A percentile compares a stretch with the other conserved stretches of the same genome.
Evolutionary conservation across 805 yeast species (phyloP).

Genomic region (Candida insectorum): DNA sequence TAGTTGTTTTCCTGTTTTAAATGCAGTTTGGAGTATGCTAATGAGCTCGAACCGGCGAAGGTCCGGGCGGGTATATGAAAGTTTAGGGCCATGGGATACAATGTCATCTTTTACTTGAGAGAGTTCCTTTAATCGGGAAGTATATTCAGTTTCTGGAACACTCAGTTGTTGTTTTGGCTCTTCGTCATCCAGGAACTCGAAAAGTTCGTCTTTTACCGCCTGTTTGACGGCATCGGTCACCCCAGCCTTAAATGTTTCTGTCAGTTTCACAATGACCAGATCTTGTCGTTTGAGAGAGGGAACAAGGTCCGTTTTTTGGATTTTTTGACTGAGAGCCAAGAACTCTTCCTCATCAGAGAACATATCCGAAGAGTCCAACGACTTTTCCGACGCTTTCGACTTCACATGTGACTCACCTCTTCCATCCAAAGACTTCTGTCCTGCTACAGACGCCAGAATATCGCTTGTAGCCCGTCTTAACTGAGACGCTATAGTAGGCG

Average conservation of each 20-base stretch:
- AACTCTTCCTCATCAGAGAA: slow-evolving; percentile 18
- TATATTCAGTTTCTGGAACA: slow-evolving; percentile 7
- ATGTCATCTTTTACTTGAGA: slow-evolving; percentile 2
- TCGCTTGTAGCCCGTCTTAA: too few relatives aligned
- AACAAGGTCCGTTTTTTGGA: too few relatives aligned
- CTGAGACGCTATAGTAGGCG: too few relatives aligned
- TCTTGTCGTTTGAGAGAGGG: too few relatives aligned
- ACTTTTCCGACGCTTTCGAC: background rate
- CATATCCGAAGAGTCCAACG: slow-evolving; percentile 11
- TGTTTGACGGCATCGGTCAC: too few relatives aligned
- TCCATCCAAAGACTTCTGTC: too few relatives aligned
- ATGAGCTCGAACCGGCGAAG: slow-evolving; percentile 49
- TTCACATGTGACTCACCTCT: background rate
- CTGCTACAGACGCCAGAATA: too few relatives aligned
- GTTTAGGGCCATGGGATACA: slow-evolving; percentile 21
- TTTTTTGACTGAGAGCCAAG: slow-evolving; percentile 3
- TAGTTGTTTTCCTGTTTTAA: slow-evolving; percentile 43
- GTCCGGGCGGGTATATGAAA: slow-evolving; percentile 44
- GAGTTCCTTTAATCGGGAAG: slow-evolving; percentile 7
- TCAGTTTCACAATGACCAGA: too few relatives aligned
- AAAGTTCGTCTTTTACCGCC: background rate
- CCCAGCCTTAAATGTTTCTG: too few relatives aligned
- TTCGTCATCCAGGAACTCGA: slow-evolving; percentile 7
- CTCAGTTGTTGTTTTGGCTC: too few relatives aligned
- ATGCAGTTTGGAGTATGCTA: slow-evolving; percentile 26